Conservation (phyloP, 495 filamentous ascomycete species). For the Hypomontagnella monticulosa region DNA sequence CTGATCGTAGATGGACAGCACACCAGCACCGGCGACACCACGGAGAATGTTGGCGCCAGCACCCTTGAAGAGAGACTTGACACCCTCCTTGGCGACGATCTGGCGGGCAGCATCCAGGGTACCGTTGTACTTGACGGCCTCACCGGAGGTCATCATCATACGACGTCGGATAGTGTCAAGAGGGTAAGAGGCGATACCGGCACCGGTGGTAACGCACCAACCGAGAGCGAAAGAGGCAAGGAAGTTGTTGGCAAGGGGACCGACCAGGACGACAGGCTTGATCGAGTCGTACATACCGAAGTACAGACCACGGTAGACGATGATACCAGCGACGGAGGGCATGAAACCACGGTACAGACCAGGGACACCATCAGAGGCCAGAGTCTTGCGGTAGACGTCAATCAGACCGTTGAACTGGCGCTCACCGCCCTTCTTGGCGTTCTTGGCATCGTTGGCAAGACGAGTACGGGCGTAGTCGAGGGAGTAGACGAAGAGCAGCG, state of each 20-base stretch:
- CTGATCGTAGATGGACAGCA: conserved; percentile 99
- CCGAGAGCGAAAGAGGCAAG: conserved; percentile 97
- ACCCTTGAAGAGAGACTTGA: conserved; percentile 99
- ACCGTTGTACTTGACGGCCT: conserved; percentile 99
- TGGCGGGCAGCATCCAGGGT: conserved; percentile 93
- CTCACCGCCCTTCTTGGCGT: conserved; percentile 93
- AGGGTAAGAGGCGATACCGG: conserved; percentile 99
- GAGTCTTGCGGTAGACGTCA: conserved; percentile 99
- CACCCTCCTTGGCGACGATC: conserved; percentile 97
- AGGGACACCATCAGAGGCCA: conserved; percentile 95
- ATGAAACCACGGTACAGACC: conserved; percentile 99
- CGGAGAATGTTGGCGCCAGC: conserved; percentile 99
- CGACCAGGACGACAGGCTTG: conserved; percentile 96
- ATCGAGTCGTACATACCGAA: conserved; percentile 99
- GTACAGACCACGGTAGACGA: conserved; percentile 99
- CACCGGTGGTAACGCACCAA: conserved; percentile 99
- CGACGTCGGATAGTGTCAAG: conserved; percentile 99
- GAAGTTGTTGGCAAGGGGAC: conserved; percentile 96
- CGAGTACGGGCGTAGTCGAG: conserved; percentile 99
- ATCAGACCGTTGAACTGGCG: conserved; percentile 99
- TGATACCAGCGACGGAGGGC: conserved; percentile 97
- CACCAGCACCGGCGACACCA: conserved; percentile 99
- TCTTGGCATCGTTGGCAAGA: conserved; percentile 99
- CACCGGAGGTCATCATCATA: conserved; percentile 99
- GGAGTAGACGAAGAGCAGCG: conserved; percentile 99